A percentile compares a stretch with the other conserved stretches of the same genome.
Conservation (phyloP, 2,329 filamentous ascomycete species). For the Pseudocercospora cruenta region DNA sequence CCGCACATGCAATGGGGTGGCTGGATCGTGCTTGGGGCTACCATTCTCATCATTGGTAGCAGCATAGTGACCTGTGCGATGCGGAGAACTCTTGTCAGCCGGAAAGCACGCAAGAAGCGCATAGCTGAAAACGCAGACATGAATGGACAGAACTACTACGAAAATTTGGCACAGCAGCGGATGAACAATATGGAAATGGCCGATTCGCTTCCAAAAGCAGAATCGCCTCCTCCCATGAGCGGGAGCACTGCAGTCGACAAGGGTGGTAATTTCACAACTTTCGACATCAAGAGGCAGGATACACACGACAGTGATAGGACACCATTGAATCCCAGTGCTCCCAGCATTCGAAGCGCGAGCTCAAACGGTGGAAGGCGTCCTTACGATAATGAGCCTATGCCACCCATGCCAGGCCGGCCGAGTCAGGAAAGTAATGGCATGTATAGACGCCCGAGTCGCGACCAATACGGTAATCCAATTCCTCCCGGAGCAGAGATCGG, state of each 20-base stretch:
- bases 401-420: constrained; percentile 42
- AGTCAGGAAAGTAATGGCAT: constrained; percentile 39
- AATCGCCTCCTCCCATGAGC: constrained; percentile 58
- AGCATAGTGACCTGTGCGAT: constrained; percentile 90
- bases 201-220: constrained; percentile 49
- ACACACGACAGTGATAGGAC: constrained; percentile 65
- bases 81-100: constrained; percentile 85
- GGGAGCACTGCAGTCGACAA: constrained; percentile 61
- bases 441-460: constrained; percentile 48
- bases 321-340: constrained; percentile 67
- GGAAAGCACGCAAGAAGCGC: constrained; percentile 88
- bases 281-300: constrained; percentile 64
- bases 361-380: constrained; percentile 40
- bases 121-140: constrained; percentile 96
- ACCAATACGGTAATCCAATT: constrained; percentile 67
- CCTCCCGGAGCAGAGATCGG: constrained; percentile 38
- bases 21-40: constrained; percentile 88
- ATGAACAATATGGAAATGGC: constrained; percentile 34
- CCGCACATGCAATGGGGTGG: constrained; percentile 93
- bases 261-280: constrained; percentile 63
- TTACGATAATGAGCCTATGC: constrained; percentile 45
- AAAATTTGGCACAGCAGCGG: constrained; percentile 50
- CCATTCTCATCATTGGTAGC: constrained; percentile 79
- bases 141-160: constrained; percentile 90
- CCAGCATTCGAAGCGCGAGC: constrained; percentile 54